These are phyloP conservation scores for Royoungia palumana DNA, from an alignment of 768 basidiomycete genomes.

Conservation along the genomic window DNA sequence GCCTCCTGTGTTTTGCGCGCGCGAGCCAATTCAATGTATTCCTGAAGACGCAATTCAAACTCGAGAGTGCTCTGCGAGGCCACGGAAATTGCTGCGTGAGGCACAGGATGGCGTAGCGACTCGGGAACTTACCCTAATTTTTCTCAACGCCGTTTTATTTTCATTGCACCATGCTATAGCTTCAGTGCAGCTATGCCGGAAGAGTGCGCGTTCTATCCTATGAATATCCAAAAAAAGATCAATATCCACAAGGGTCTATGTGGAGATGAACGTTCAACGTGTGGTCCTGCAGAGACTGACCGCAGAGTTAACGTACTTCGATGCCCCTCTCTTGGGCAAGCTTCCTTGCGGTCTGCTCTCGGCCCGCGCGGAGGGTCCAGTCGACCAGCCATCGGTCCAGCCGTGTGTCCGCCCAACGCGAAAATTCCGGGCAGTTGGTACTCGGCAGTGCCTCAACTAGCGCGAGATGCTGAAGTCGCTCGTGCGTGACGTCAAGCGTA, in stretches of 20 bases:
- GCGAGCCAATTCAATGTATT: constrained; percentile 90
- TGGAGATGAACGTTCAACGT: constrained; percentile 17
- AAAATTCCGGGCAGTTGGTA: constrained; percentile 54
- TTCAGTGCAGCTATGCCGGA: constrained; percentile 75
- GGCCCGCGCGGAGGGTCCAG: constrained; percentile 81
- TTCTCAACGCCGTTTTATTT: constrained; percentile 88
- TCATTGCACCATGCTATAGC: constrained; percentile 96
- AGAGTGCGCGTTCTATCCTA: constrained; percentile 79
- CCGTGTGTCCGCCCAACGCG: constrained; percentile 74
- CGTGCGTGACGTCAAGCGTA: constrained; percentile 70
- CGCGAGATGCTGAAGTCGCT: constrained; percentile 71
- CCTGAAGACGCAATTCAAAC: constrained; percentile 93
- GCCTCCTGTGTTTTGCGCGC: constrained; percentile 64
- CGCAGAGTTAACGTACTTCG: constrained; percentile 52
- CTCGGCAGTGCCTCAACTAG: constrained; percentile 54
- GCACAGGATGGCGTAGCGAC: constrained; percentile 4
- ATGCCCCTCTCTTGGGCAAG: constrained; percentile 77
- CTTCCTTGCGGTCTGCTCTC: constrained; percentile 69
- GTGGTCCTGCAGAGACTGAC: constrained; percentile 10
- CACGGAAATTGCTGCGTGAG: constrained; percentile 16
- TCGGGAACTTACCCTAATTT: constrained; percentile 64
- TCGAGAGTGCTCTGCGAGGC: constrained; percentile 80
- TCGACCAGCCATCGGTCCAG: constrained; percentile 91
- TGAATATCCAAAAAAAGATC: constrained; percentile 88
- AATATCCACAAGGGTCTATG: constrained; percentile 81